phyloP scores from a whole-genome alignment of 805 yeast genomes.

The Priceomyces haplophilus region DNA sequence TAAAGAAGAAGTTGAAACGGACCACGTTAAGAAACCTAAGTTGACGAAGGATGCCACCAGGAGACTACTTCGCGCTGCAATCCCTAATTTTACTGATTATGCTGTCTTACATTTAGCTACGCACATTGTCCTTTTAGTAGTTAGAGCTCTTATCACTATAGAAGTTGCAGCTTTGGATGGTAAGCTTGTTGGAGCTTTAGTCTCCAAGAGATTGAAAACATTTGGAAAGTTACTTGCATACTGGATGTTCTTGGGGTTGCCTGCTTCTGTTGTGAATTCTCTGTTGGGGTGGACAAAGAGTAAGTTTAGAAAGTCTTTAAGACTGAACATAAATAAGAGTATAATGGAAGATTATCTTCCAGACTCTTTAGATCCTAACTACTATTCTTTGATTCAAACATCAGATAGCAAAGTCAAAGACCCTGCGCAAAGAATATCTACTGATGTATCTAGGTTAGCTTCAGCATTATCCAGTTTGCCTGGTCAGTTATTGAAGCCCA shows the following conservation, averaged over 20 bases:
- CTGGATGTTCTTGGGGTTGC: conserved; percentile 86
- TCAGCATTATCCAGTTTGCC: conserved; percentile 70
- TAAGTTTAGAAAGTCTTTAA: conserved; percentile 54
- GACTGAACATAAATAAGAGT: conserved; percentile 61
- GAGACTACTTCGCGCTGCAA: conserved; percentile 32
- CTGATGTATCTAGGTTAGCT: conserved; percentile 74
- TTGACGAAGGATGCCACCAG: conserved; percentile 28
- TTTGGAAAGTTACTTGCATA: conserved; percentile 61
- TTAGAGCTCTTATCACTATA: conserved; percentile 71
- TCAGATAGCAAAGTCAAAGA: conserved; percentile 53
- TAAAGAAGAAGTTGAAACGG: conserved; percentile 8
- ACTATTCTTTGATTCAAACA: conserved; percentile 67
- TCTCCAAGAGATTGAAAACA: conserved; percentile 61
- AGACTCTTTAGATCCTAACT: conserved; percentile 61
- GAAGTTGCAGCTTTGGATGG: conserved; percentile 89
- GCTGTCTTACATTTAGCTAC: conserved; percentile 38
- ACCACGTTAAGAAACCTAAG: conserved; percentile 17
- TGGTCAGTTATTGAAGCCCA: conserved; percentile 79
- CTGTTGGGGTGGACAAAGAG: conserved; percentile 59
- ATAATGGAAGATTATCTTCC: conserved; percentile 73
- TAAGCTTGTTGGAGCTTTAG: conserved; percentile 73
- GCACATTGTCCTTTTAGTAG: conserved; percentile 59
- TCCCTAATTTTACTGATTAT: conserved; percentile 28
- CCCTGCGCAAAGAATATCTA: conserved; percentile 81
- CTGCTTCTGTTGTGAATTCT: conserved; percentile 79